Evolutionary conservation across 306 rosid genomes (phyloP), one percentile per base, ranked within the genome.

Genomic region (Vicia faba): DNA sequence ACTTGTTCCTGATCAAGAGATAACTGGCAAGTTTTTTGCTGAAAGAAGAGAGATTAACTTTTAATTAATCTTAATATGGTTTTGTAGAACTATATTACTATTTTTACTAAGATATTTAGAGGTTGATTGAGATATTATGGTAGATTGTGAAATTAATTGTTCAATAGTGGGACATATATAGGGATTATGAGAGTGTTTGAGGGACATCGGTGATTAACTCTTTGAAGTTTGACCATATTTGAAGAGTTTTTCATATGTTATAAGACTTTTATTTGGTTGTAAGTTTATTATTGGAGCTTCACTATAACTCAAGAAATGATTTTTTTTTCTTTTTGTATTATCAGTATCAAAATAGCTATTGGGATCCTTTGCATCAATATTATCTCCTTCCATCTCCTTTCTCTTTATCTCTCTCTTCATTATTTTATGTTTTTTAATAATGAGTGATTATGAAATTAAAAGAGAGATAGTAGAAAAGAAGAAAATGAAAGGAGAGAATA

Each of bases 11-110:
- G 98, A 89, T 28, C 96, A 82, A 56, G 95, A 85, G 6, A 73
- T 92, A 8, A 84, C 91, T 0, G 98, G 98, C 6, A 92, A 92
- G 36, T 82, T 89, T 61, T 92, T 92, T 11, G 96, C 96, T 0
- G 98, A 92, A 79, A 89, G 98, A 76, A 85, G 89, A 28, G 92
- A 92, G 80, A 75, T 92, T 25, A 83, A 79, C 48, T 92, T 81
- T 80, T 92, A 71, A 75, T 19, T 89, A 77, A 75, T 28, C 14
- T 28, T 13, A 55, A 11, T n/a, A 26, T 11, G 36, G 64, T 18
- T 51, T 13, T 15, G 11, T 39, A 2, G 19, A 38, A 56, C 38
- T 13, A 2, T 14, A 10, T 31, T 49, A 46, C 29, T 29, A 14
- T 43, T 6, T 33, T 1, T 7, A 43, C 4, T 31, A 25, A 29